These are phyloP conservation scores for Tetraselmis chui DNA, from an alignment of 139 green algal genomes.

Conservation along the genomic window DNA sequence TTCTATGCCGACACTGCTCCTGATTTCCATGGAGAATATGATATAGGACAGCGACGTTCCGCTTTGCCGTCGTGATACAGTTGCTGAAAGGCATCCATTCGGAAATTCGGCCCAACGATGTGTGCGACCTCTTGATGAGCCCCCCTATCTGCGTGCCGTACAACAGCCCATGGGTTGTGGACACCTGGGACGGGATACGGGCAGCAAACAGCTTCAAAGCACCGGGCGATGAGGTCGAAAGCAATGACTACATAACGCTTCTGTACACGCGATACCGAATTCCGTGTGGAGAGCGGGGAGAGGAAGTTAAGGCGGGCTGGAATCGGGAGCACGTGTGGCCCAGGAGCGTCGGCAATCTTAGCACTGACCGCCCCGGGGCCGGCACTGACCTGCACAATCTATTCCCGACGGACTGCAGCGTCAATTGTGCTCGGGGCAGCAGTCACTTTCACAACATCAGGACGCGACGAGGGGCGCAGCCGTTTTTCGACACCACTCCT, in stretches of 20 bases:
- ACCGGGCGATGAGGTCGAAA: background rate
- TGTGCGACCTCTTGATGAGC: background rate
- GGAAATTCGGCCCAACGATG: background rate
- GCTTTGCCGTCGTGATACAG: no score
- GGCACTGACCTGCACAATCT: background rate
- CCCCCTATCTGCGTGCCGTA: background rate
- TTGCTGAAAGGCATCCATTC: no score
- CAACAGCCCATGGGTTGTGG: background rate
- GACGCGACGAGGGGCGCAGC: no score
- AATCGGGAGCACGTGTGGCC: background rate
- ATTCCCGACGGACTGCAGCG: background rate
- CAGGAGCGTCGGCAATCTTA: background rate
- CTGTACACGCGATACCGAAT: background rate
- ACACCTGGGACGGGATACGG: background rate
- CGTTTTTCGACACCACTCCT: background rate
- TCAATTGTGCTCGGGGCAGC: background rate
- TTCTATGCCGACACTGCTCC: no score
- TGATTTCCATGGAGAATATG: no score
- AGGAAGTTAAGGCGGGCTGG: background rate
- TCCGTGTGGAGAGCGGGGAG: background rate
- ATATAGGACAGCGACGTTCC: no score
- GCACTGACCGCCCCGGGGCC: background rate
- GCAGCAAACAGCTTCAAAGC: background rate
- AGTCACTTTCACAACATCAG: background rate
- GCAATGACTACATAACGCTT: background rate